Evolutionary conservation across 2,329 filamentous ascomycete species (phyloP).

Genomic region (Tolypocladium inflatum): DNA sequence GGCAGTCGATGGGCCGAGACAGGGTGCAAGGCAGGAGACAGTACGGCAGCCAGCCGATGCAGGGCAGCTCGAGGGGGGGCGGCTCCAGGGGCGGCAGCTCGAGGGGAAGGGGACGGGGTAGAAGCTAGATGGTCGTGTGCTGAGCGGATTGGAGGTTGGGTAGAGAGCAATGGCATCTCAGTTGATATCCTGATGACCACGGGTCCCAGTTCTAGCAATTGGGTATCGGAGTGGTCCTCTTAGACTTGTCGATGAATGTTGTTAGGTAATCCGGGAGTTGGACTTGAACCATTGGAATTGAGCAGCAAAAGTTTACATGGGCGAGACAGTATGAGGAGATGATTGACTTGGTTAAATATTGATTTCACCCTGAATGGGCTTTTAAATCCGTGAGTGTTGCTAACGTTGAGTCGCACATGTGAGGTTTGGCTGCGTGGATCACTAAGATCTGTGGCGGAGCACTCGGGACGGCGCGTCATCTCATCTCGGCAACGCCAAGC

Average conservation of each 20-base stretch:
- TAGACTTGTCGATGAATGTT: not conserved
- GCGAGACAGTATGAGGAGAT: not conserved
- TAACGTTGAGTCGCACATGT: not conserved
- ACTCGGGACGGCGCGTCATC: not conserved
- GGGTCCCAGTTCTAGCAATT: not conserved
- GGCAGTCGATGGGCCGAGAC: conserved; percentile 66
- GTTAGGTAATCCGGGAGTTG: not conserved
- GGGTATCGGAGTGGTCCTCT: not conserved
- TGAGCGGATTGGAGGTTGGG: not conserved
- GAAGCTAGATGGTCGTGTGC: not conserved
- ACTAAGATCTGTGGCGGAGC: not conserved
- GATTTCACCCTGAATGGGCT: too few species aligned
- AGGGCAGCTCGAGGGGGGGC: conserved; percentile 23
- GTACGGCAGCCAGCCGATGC: conserved; percentile 72
- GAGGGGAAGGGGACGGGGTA: conserved; percentile 6
- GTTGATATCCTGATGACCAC: not conserved
- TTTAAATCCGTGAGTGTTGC: too few species aligned
- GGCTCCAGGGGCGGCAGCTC: conserved; percentile 1
- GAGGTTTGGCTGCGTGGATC: not conserved
- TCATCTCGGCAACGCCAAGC: not conserved
- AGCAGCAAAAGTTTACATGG: not conserved
- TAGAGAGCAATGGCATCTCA: not conserved
- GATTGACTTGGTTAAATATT: not conserved
- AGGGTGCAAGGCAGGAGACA: conserved; percentile 55
- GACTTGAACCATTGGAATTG: not conserved